Conservation (phyloP, 768 basidiomycete genomes). For the Filobasidium floriforme region DNA sequence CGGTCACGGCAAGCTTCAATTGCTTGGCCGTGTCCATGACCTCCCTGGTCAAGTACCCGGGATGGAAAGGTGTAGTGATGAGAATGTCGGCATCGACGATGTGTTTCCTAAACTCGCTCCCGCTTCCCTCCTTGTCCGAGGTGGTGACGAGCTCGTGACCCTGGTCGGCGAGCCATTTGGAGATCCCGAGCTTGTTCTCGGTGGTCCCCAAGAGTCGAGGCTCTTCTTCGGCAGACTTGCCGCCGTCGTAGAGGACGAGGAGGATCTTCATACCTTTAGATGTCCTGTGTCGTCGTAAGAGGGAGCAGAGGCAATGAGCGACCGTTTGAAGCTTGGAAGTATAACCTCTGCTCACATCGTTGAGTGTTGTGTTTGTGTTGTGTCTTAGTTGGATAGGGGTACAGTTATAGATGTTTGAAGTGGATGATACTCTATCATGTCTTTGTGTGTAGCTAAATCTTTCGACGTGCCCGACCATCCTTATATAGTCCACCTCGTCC, state of each 20-base stretch:
- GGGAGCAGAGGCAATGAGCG: too few relatives aligned
- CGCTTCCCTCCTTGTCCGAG: slow-evolving; percentile 72
- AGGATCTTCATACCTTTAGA: slow-evolving; percentile 23
- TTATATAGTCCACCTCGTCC: too few relatives aligned
- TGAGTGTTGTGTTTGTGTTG: too few relatives aligned
- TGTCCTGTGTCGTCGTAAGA: too few relatives aligned
- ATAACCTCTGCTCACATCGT: background rate
- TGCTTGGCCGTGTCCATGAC: slow-evolving; percentile 62
- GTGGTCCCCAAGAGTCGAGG: slow-evolving; percentile 41
- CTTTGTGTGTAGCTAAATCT: too few relatives aligned
- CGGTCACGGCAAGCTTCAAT: slow-evolving; percentile 80
- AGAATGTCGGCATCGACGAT: slow-evolving; percentile 29
- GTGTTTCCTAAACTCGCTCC: slow-evolving; percentile 74
- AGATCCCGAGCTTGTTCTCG: slow-evolving; percentile 61
- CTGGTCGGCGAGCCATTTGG: slow-evolving; percentile 58
- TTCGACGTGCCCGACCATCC: too few relatives aligned
- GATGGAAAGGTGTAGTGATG: slow-evolving; percentile 44
- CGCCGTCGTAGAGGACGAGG: slow-evolving; percentile 25
- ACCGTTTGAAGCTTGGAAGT: background rate
- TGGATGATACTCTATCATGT: too few relatives aligned
- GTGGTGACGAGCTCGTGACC: slow-evolving; percentile 73
- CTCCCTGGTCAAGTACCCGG: slow-evolving; percentile 43
- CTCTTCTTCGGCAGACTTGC: slow-evolving; percentile 41
- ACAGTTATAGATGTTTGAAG: too few relatives aligned
- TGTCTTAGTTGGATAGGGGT: too few relatives aligned